Conservation (phyloP, 2,329 filamentous ascomycete genomes). For the Talaromyces funiculosus region DNA sequence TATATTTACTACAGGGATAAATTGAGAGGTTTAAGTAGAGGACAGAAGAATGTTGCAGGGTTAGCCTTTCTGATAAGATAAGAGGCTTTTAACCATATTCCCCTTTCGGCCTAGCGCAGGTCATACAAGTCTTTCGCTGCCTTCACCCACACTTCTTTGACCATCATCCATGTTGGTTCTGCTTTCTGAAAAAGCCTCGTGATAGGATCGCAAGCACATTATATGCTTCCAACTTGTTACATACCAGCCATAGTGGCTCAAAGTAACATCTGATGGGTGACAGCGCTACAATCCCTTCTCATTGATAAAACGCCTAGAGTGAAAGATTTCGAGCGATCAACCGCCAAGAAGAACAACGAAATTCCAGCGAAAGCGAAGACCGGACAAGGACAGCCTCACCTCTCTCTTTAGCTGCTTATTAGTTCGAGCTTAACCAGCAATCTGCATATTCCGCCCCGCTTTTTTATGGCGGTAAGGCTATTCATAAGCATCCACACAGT, state of each 20-base stretch:
- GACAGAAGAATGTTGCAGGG: too few relatives aligned
- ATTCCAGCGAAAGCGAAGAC: background rate
- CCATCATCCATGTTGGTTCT: background rate
- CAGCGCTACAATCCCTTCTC: background rate
- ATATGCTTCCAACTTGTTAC: too few relatives aligned
- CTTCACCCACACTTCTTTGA: background rate
- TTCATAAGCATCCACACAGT: background rate
- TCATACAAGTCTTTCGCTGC: background rate
- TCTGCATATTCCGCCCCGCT: constrained; percentile 1
- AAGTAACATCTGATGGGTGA: background rate
- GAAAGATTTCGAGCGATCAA: background rate
- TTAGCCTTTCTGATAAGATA: background rate
- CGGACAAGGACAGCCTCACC: background rate
- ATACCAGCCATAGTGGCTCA: background rate
- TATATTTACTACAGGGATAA: too few relatives aligned
- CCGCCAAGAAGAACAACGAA: background rate
- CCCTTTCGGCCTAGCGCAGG: background rate
- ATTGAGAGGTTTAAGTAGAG: too few relatives aligned
- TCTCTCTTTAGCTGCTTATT: background rate
- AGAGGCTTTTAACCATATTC: background rate
- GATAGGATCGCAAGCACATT: background rate
- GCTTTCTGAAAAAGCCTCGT: background rate
- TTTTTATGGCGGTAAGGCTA: constrained; percentile 8
- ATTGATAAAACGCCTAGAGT: background rate
- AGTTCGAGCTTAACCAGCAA: background rate